Percentiles rank a stretch among this genome's conserved stretches.
These are phyloP conservation scores for Porogramme epimiltina DNA, from an alignment of 1,284 basidiomycete genomes.

Conservation along the genomic window DNA sequence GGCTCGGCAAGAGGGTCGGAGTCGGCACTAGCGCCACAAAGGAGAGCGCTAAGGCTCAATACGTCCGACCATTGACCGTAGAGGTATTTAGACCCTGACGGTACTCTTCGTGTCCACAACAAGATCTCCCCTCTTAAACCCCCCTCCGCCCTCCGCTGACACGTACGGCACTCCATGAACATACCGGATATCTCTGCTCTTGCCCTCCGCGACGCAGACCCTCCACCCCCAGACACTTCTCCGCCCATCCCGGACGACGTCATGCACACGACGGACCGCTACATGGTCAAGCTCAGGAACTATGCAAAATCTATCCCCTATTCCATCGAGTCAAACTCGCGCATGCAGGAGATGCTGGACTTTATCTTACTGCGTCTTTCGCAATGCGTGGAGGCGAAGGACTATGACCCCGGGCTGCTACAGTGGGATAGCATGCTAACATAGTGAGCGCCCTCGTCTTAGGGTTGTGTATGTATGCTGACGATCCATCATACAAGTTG, in stretches of 20 bases:
- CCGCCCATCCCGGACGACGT: conserved; percentile 39
- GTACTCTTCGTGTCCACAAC: conserved; percentile 2
- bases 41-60: no score
- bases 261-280: conserved; percentile 42
- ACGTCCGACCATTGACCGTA: neutral
- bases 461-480: conserved; percentile 17
- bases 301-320: conserved; percentile 78
- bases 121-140: neutral
- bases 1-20: no score
- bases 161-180: conserved; percentile 39
- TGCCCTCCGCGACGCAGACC: conserved; percentile 43
- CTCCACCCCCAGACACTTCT: conserved; percentile 8
- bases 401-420: conserved; percentile 76
- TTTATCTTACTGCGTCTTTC: conserved; percentile 68
- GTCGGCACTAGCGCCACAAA: no score
- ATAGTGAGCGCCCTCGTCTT: conserved; percentile 47
- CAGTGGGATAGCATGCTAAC: conserved; percentile 81
- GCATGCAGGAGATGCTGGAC: conserved; percentile 83
- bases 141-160: conserved; percentile 2
- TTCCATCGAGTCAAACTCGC: conserved; percentile 75
- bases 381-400: conserved; percentile 80
- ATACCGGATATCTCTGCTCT: conserved; percentile 51
- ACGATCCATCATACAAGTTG: conserved; percentile 50
- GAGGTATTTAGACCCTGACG: conserved; percentile 11
- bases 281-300: conserved; percentile 57